Evolutionary conservation across 192 early-diverging fungal genomes (phyloP).

Genomic region (Geranomyces variabilis): DNA sequence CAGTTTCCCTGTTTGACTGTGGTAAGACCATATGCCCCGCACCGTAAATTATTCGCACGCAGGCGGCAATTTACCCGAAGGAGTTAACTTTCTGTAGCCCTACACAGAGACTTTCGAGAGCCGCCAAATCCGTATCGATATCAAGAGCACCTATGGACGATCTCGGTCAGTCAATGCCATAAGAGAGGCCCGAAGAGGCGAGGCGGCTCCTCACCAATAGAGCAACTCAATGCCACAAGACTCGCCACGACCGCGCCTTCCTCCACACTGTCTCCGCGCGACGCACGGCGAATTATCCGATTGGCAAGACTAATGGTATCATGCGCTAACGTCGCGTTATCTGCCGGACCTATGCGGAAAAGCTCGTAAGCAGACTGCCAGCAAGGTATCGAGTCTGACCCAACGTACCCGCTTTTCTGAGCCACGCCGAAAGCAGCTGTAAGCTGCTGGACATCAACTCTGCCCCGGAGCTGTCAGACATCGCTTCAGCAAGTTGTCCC

Average conservation of each 20-base stretch:
- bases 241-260: neutral
- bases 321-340: neutral
- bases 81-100: neutral
- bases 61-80: slow-evolving; percentile 6
- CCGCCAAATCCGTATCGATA: slow-evolving; percentile 6
- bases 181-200: neutral
- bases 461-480: neutral
- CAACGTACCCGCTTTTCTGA: slow-evolving; percentile 15
- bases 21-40: neutral
- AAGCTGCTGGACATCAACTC: neutral
- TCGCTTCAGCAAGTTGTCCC: neutral
- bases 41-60: too few relatives aligned
- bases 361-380: neutral
- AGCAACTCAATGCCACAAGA: neutral
- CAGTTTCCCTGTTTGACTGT: neutral
- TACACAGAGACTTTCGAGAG: slow-evolving; percentile 3
- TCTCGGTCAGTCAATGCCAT: neutral
- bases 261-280: neutral
- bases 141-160: slow-evolving; percentile 10
- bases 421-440: slow-evolving; percentile 11
- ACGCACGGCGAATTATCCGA: neutral
- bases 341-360: neutral
- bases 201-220: neutral
- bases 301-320: neutral
- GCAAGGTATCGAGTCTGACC: neutral